Evolutionary conservation across 2,329 filamentous ascomycete species (phyloP).

Genomic region (Hypoxylon sp.): DNA sequence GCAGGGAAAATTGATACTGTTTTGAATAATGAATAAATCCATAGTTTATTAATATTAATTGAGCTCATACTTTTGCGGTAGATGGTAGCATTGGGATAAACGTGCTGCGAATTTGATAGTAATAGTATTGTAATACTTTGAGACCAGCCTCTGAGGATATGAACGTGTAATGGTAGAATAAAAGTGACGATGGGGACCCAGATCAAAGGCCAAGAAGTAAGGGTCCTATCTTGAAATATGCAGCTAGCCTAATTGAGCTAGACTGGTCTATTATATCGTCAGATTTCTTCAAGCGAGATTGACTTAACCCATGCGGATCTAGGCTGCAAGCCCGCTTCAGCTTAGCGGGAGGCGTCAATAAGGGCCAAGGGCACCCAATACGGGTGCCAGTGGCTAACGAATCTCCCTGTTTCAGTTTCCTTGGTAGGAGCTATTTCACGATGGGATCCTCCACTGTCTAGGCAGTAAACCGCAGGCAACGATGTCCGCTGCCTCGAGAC

Average conservation of each 20-base stretch:
- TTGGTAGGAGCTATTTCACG: background rate
- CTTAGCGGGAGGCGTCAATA: background rate
- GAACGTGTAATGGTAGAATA: background rate
- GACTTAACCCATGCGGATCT: background rate
- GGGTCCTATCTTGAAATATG: background rate
- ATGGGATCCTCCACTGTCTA: background rate
- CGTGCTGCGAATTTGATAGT: background rate
- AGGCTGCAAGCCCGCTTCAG: constrained; percentile 17
- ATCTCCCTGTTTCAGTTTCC: background rate
- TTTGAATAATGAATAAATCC: background rate
- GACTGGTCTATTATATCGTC: background rate
- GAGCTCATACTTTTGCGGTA: background rate
- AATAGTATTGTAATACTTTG: background rate
- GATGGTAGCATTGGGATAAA: background rate
- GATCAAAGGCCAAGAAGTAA: background rate
- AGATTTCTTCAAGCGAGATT: constrained; percentile 18
- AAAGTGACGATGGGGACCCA: background rate
- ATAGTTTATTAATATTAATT: background rate
- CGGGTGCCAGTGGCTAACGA: too few relatives aligned
- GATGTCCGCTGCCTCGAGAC: constrained; percentile 8
- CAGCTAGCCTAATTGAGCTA: constrained; percentile 8
- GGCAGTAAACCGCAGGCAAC: constrained; percentile 24
- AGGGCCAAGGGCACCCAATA: too few relatives aligned
- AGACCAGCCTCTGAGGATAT: background rate
- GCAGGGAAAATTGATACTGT: background rate